Evolutionary conservation across 768 basidiomycete genomes (phyloP).

Genomic region (Suillus variegatus): DNA sequence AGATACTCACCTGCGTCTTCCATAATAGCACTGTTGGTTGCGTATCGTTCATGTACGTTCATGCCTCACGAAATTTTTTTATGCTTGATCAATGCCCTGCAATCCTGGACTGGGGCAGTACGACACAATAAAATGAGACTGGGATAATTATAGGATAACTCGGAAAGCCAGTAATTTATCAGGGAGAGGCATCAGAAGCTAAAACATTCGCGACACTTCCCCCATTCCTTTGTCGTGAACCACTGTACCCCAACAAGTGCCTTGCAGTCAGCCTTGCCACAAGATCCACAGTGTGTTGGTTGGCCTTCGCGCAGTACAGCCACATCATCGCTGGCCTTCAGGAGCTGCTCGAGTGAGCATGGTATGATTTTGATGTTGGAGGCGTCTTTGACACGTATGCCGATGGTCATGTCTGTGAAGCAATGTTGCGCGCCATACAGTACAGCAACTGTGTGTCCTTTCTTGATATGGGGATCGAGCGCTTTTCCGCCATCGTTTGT

Average conservation of each 20-base stretch:
- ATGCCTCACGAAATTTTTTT: background rate
- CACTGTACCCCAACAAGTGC: background rate
- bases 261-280: background rate
- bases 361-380: constrained; percentile 4
- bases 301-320: background rate
- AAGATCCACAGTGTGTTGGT: background rate
- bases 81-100: too few relatives aligned
- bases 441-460: constrained; percentile 12
- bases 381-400: constrained; percentile 7
- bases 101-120: too few relatives aligned
- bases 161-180: background rate
- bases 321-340: background rate
- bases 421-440: constrained; percentile 11
- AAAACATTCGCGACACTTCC: background rate
- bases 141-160: background rate
- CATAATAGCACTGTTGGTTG: background rate
- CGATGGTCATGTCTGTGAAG: constrained; percentile 7
- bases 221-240: background rate
- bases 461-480: background rate
- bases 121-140: background rate
- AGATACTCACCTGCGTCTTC: constrained; percentile 80
- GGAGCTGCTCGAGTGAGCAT: background rate
- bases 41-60: background rate
- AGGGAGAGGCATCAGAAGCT: background rate
- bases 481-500: constrained; percentile 15